These are phyloP conservation scores for Ceriops zippeliana DNA, from an alignment of 345 rosid genomes.

Conservation along the genomic window DNA sequence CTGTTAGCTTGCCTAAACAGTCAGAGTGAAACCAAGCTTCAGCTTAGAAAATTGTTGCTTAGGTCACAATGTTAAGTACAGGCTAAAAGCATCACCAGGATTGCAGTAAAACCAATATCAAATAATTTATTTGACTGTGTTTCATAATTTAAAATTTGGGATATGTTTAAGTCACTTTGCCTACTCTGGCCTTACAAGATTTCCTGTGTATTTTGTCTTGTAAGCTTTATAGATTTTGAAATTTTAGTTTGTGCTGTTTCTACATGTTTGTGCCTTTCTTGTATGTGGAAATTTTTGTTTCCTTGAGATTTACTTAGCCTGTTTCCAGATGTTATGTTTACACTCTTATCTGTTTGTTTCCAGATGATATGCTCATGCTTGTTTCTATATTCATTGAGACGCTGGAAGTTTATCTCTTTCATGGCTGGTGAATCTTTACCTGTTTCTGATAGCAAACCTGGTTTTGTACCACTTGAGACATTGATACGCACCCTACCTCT, in stretches of 20 bases:
- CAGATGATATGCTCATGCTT: conserved; percentile 83
- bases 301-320: conserved; percentile 5
- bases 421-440: conserved; percentile 47
- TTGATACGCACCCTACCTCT: conserved; percentile 75
- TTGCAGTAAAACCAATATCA: neutral
- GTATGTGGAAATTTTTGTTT: neutral
- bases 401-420: conserved; percentile 67
- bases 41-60: neutral
- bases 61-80: neutral
- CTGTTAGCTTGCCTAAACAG: neutral
- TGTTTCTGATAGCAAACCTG: conserved; percentile 41
- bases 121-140: neutral
- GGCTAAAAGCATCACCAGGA: neutral
- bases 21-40: neutral
- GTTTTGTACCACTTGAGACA: conserved; percentile 63
- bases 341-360: conserved; percentile 2
- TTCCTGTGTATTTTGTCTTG: neutral
- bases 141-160: neutral
- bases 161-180: neutral
- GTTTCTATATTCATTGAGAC: conserved; percentile 64
- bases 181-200: neutral
- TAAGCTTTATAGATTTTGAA: neutral
- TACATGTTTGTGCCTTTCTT: neutral
- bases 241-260: neutral
- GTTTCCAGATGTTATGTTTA: neutral